Percentiles rank a stretch among this genome's conserved stretches.
Conservation (phyloP, 1,139 yeast species). For the Dujonia santamariae region DNA sequence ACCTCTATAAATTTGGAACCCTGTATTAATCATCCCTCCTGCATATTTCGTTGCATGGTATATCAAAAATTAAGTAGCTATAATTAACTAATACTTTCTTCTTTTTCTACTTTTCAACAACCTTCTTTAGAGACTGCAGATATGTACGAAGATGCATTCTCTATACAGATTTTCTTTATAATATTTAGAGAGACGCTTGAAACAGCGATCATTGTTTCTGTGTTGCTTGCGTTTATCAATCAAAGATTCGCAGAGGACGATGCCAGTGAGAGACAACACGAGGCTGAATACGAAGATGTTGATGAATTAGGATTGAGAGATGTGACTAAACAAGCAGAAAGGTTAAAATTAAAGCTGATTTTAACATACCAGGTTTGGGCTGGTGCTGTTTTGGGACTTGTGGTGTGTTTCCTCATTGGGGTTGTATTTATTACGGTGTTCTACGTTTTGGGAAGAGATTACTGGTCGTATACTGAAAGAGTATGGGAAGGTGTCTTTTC, state of each 20-base stretch:
- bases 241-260: slow-evolving; percentile 37
- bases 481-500: slow-evolving; percentile 92
- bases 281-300: background rate
- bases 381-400: slow-evolving; percentile 72
- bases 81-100: slow-evolving; percentile 1
- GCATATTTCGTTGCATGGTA: no score
- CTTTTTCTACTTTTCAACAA: background rate
- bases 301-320: no score
- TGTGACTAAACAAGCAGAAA: background rate
- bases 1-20: no score
- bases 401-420: slow-evolving; percentile 75
- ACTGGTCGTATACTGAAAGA: slow-evolving; percentile 81
- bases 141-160: slow-evolving; percentile 50
- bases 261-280: slow-evolving; percentile 6
- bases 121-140: background rate
- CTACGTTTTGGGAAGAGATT: slow-evolving; percentile 73
- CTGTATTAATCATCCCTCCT: no score
- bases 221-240: slow-evolving; percentile 73
- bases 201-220: slow-evolving; percentile 85
- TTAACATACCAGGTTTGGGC: slow-evolving; percentile 76
- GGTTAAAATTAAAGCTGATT: slow-evolving; percentile 16
- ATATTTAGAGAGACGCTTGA: slow-evolving; percentile 84
- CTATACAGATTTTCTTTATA: slow-evolving; percentile 81
- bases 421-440: slow-evolving; percentile 71
- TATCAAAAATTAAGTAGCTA: no score